A percentile compares a stretch with the other conserved stretches of the same genome.
Conservation (phyloP, 768 basidiomycete genomes). For the Leccinellum luteum region DNA sequence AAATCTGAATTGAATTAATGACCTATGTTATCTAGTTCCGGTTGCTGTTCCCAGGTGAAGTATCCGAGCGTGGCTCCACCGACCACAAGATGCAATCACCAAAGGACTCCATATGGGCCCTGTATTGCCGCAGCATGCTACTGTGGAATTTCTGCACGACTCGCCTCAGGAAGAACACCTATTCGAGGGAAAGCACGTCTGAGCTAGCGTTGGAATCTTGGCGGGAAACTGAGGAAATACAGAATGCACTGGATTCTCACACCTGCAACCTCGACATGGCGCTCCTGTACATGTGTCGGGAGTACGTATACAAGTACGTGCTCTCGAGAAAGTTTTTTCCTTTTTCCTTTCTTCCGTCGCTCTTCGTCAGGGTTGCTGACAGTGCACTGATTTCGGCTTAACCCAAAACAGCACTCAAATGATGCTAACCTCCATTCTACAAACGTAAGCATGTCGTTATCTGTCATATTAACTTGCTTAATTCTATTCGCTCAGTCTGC, state of each 20-base stretch:
- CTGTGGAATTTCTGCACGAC: conserved; percentile 69
- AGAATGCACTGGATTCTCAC: conserved; percentile 66
- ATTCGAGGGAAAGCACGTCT: conserved; percentile 50
- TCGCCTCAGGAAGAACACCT: conserved; percentile 44
- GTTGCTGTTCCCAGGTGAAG: conserved; percentile 77
- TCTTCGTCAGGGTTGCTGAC: conserved; percentile 6
- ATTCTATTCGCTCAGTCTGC: conserved; percentile 41
- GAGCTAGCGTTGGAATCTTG: conserved; percentile 61
- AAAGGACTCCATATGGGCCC: conserved; percentile 79
- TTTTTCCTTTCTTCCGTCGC: conserved; percentile 8
- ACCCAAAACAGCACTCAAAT: conserved; percentile 52
- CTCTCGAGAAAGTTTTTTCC: conserved; percentile 3
- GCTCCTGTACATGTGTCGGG: conserved; percentile 63
- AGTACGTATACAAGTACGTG: conserved; percentile 73
- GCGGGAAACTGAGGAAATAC: conserved; percentile 63
- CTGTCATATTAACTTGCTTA: not conserved
- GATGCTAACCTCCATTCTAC: conserved; percentile 59
- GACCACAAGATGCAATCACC: conserved; percentile 48
- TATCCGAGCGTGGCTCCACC: conserved; percentile 47
- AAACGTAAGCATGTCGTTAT: conserved; percentile 48
- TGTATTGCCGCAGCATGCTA: conserved; percentile 80
- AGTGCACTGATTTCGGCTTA: conserved; percentile 16
- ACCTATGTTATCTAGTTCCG: conserved; percentile 16
- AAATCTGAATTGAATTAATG: conserved; percentile 9
- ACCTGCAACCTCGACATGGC: conserved; percentile 68